Evolutionary conservation across 2,329 filamentous ascomycete genomes (phyloP).

Genomic region (Macrophomina phaseolina): DNA sequence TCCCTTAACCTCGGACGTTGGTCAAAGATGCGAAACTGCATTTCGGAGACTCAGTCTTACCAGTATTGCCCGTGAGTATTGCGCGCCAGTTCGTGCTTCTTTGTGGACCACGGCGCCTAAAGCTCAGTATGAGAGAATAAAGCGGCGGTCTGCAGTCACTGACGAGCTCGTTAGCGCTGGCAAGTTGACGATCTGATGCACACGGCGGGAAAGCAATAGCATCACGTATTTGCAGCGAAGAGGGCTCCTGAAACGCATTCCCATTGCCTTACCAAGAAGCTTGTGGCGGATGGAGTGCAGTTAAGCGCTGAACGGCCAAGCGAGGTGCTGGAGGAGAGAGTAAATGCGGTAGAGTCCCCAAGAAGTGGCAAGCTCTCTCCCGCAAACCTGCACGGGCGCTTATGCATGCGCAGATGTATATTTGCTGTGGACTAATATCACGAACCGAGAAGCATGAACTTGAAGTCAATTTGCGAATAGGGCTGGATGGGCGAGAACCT

Average conservation of each 20-base stretch:
- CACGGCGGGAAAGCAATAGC: not conserved
- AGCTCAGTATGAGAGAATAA: not conserved
- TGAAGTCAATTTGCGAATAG: not conserved
- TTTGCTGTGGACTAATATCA: not conserved
- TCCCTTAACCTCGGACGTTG: not conserved
- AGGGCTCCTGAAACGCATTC: not conserved
- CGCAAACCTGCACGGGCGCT: not conserved
- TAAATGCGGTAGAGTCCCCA: not conserved
- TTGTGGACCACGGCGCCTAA: not conserved
- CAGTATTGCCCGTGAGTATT: not conserved
- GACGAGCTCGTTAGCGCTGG: not conserved
- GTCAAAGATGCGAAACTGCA: not conserved
- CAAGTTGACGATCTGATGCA: not conserved
- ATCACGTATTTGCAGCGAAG: not conserved
- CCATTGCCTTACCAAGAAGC: not conserved
- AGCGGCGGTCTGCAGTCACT: not conserved
- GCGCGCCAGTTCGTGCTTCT: not conserved
- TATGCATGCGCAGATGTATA: not conserved
- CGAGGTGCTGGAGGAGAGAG: not conserved
- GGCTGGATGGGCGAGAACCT: not conserved
- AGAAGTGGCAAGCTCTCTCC: not conserved
- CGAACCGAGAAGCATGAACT: not conserved
- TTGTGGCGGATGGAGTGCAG: constrained; percentile 1
- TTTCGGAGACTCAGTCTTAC: not conserved
- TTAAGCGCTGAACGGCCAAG: constrained; percentile 13